These are phyloP conservation scores for Cucumis sativus DNA, from an alignment of 306 rosid genomes.

Conservation along the genomic window DNA sequence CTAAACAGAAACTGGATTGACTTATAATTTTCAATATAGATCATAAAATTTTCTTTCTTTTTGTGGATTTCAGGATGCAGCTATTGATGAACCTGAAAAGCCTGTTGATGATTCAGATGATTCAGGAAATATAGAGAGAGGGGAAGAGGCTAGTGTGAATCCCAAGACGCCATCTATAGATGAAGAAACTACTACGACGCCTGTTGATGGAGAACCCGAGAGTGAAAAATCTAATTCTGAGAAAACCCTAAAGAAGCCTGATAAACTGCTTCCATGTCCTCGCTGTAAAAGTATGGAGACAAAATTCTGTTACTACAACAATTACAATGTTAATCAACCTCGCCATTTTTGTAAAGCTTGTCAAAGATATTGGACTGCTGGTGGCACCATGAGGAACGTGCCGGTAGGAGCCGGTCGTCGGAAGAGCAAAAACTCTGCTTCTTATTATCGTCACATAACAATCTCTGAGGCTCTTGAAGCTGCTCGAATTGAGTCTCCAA, in stretches of 20 bases:
- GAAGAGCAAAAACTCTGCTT: slow-evolving; percentile 60
- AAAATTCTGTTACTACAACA: slow-evolving; percentile 80
- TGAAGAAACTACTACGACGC: slow-evolving; percentile 30
- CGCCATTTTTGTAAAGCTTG: slow-evolving; percentile 92
- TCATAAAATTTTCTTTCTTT: background rate
- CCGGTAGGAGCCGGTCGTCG: slow-evolving; percentile 93
- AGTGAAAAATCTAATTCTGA: slow-evolving; percentile 25
- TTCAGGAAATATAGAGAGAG: slow-evolving; percentile 12
- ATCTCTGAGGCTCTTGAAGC: slow-evolving; percentile 65
- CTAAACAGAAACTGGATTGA: background rate
- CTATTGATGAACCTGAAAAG: background rate
- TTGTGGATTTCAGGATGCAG: slow-evolving; percentile 31
- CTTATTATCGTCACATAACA: slow-evolving; percentile 42
- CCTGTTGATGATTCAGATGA: slow-evolving; percentile 16
- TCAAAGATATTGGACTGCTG: slow-evolving; percentile 94
- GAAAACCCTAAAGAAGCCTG: slow-evolving; percentile 74
- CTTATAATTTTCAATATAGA: background rate
- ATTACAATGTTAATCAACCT: slow-evolving; percentile 80
- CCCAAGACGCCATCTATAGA: slow-evolving; percentile 46
- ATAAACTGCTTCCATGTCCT: slow-evolving; percentile 73
- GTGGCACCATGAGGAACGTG: slow-evolving; percentile 88
- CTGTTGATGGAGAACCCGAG: slow-evolving; percentile 22
- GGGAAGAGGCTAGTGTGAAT: slow-evolving; percentile 18
- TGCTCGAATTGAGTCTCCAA: background rate
- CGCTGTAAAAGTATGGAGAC: slow-evolving; percentile 95